phyloP scores from a whole-genome alignment of 345 rosid species.

The Psidium guajava region DNA sequence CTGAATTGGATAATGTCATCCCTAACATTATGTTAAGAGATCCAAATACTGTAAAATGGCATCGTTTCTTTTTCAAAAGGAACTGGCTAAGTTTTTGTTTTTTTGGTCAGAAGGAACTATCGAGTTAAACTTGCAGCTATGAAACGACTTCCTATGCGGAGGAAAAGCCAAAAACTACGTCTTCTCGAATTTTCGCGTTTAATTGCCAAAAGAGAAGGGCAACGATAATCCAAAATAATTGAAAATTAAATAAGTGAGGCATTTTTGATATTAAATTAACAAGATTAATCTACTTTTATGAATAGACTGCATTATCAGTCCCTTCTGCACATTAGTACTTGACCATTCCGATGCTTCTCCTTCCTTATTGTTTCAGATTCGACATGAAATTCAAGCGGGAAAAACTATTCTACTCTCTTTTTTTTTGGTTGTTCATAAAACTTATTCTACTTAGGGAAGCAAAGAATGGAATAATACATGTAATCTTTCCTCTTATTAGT shows the following conservation, averaged over 20 bases:
- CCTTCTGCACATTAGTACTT: not conserved
- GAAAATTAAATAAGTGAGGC: too few species aligned
- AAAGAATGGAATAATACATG: too few species aligned
- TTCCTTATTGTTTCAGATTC: too few species aligned
- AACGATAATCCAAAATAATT: not conserved
- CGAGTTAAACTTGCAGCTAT: not conserved
- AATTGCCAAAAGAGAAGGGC: not conserved
- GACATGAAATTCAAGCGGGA: too few species aligned
- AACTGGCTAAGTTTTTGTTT: not conserved
- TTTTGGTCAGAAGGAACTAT: not conserved
- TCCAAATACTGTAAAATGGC: not conserved
- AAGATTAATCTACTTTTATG: not conserved
- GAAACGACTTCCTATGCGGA: not conserved
- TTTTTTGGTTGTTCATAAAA: too few species aligned
- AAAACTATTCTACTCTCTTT: too few species aligned
- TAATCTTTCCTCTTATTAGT: too few species aligned
- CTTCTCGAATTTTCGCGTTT: not conserved
- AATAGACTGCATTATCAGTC: not conserved
- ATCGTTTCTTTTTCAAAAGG: not conserved
- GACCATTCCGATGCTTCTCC: not conserved
- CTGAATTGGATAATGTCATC: too few species aligned
- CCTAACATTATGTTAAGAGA: too few species aligned
- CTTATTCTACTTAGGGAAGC: too few species aligned
- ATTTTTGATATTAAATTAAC: not conserved
- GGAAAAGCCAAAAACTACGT: not conserved